Conservation (phyloP, 1,139 yeast genomes). For the Suzukiozyma palmioleophila region DNA sequence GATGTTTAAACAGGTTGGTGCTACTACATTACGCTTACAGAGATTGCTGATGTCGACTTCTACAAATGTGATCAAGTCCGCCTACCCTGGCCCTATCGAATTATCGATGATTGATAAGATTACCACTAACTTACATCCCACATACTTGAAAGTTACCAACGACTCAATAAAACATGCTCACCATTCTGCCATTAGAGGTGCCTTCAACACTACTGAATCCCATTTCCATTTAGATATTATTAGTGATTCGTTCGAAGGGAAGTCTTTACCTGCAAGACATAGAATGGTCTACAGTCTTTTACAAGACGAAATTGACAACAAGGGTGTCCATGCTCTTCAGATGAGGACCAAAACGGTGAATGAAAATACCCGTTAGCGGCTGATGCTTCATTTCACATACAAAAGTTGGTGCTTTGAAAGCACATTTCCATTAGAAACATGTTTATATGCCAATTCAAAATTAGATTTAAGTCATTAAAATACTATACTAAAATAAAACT, state of each 20-base stretch:
- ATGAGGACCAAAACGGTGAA: constrained; percentile 74
- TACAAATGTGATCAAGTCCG: constrained; percentile 6
- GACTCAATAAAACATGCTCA: constrained; percentile 89
- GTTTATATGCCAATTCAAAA: neutral
- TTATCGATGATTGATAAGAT: constrained; percentile 33
- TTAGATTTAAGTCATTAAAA: neutral
- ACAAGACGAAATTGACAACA: constrained; percentile 63
- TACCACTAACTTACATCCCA: constrained; percentile 43
- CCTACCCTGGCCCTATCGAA: constrained; percentile 14
- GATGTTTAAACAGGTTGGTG: constrained; percentile 2
- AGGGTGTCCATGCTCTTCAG: constrained; percentile 88
- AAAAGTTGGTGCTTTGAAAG: neutral
- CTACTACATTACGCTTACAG: neutral
- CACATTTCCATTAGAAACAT: neutral
- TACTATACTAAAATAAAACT: too few species aligned
- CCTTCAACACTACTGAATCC: constrained; percentile 71
- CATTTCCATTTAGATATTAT: constrained; percentile 76
- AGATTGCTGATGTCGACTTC: constrained; percentile 3
- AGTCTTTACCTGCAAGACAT: constrained; percentile 72
- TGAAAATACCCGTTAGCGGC: constrained; percentile 43
- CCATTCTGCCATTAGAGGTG: constrained; percentile 79
- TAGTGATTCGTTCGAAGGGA: constrained; percentile 65
- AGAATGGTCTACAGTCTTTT: constrained; percentile 66
- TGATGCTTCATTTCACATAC: neutral
- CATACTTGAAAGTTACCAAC: constrained; percentile 55